Base-by-base conservation (phyloP, 169 alveolate genomes). In the Eimeria acervulina region DNA sequence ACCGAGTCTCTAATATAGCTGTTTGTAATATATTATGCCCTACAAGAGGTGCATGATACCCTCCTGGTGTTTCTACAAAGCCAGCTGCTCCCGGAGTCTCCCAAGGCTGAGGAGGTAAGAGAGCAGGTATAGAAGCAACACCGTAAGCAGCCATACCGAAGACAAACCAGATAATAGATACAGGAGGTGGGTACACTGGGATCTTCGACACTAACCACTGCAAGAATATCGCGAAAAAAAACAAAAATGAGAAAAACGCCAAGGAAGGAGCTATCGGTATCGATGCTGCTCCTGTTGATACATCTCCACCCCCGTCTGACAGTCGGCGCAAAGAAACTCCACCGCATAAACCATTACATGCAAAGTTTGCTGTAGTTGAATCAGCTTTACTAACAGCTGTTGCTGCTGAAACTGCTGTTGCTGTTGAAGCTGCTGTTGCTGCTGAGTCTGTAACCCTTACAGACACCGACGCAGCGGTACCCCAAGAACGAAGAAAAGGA, bases 131-230 rank as follows among this genome's bases (percentile, higher is more conserved):
- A 59, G 84, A 36, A 42, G 93, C 90, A 36, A 95, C 63, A 2
- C 91, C 95, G 44, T 95, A 95, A 26, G 83, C 92, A 0, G 84
- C 95, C 96, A 95, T 95, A 80, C 96, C 96, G n/a, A 81, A 95
- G 33, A 95, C 92, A 28, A 95, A 95, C 96, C 96, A 95, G 55
- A 95, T 80, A n/a, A 95, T 74, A 12, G 96, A 95, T 40, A 95
- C 96, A 12, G 96, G 96, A 36, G 95, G 95, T 4, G 96, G 93
- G 47, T 95, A 95, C 23, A 70, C 61, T 47, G 96, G 96, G 36
- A 95, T 89, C 88, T 95, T 95, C 47, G 95, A 81, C 31, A 95
- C 92, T 36, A 95, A 92, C 96, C 96, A 95, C 88, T 95, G 95
- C 26, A 95, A 83, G 68, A 95, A 81, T 7, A 85, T 94, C 10